Conservation (phyloP, 768 basidiomycete species). For the Sporobolomyces roseus region DNA sequence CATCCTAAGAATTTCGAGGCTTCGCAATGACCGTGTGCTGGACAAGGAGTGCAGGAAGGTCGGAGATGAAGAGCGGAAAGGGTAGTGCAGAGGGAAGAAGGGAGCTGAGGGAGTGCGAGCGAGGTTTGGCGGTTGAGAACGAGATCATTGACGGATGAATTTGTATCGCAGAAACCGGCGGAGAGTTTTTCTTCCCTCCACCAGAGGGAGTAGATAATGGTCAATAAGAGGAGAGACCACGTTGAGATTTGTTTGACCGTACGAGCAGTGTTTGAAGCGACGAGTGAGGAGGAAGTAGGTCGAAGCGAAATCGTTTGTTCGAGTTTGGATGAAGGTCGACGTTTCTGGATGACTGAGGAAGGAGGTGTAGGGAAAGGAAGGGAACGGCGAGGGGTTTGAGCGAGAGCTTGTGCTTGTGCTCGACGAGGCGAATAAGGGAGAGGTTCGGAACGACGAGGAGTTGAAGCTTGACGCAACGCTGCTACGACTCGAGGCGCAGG, state of each 20-base stretch:
- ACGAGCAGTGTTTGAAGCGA: background rate
- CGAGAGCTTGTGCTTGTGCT: background rate
- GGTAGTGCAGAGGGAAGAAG: slow-evolving; percentile 33
- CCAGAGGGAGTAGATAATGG: slow-evolving; percentile 21
- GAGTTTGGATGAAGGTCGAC: background rate
- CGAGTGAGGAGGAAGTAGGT: background rate
- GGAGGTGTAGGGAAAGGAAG: slow-evolving; percentile 6
- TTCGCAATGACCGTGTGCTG: slow-evolving; percentile 48
- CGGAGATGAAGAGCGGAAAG: slow-evolving; percentile 14
- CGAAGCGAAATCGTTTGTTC: slow-evolving; percentile 2
- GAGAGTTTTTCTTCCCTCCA: slow-evolving; percentile 33
- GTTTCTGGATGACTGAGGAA: background rate
- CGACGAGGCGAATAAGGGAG: slow-evolving; percentile 13
- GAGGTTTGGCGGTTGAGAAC: slow-evolving; percentile 37
- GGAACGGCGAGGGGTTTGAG: background rate
- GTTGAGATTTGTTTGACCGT: slow-evolving; percentile 2
- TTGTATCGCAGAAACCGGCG: slow-evolving; percentile 51
- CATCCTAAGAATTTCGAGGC: slow-evolving; percentile 48
- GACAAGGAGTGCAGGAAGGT: slow-evolving; percentile 50
- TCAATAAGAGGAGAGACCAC: slow-evolving; percentile 6
- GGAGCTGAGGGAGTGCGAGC: slow-evolving; percentile 45
- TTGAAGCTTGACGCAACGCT: background rate
- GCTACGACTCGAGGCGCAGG: background rate
- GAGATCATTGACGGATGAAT: slow-evolving; percentile 45
- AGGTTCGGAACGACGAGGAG: slow-evolving; percentile 10